Percentiles rank a stretch among this genome's conserved stretches.
phyloP scores from a whole-genome alignment of 768 basidiomycete genomes.

The Sporobolomyces pararoseus region DNA sequence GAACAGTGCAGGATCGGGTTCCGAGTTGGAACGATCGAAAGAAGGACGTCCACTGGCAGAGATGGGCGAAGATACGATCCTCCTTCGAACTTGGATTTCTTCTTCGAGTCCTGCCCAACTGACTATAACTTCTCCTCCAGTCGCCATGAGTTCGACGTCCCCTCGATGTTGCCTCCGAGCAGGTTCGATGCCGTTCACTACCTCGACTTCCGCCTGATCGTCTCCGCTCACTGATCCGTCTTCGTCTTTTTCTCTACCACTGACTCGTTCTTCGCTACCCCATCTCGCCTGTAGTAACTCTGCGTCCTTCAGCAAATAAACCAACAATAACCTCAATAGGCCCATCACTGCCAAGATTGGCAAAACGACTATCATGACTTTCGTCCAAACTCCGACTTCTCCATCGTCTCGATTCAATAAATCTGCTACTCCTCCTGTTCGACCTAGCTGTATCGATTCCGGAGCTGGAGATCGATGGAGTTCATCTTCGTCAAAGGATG shows the following conservation, averaged over 20 bases:
- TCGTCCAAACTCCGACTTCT: slow-evolving; percentile 50
- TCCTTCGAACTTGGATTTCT: slow-evolving; percentile 56
- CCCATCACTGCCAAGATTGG: slow-evolving; percentile 77
- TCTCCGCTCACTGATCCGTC: background rate
- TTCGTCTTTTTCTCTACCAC: slow-evolving; percentile 36
- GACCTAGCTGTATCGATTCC: background rate
- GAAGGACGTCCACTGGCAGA: slow-evolving; percentile 30
- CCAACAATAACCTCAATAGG: slow-evolving; percentile 67
- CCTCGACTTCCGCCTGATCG: slow-evolving; percentile 31
- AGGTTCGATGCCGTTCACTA: slow-evolving; percentile 62
- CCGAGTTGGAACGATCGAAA: background rate
- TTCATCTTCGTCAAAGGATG: background rate
- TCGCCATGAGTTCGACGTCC: slow-evolving; percentile 75
- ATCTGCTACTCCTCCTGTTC: background rate
- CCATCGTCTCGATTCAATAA: background rate
- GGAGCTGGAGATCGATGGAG: slow-evolving; percentile 4
- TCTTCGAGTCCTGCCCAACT: slow-evolving; percentile 71
- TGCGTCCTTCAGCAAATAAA: slow-evolving; percentile 84
- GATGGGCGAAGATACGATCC: slow-evolving; percentile 55
- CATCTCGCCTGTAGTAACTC: slow-evolving; percentile 82
- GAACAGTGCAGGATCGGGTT: slow-evolving; percentile 46
- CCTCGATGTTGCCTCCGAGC: slow-evolving; percentile 69
- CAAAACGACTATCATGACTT: slow-evolving; percentile 61
- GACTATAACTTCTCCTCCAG: slow-evolving; percentile 64
- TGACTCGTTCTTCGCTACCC: slow-evolving; percentile 49